These are phyloP conservation scores for Fusarium ambrosium DNA, from an alignment of 2,329 filamentous ascomycete genomes.

Conservation along the genomic window DNA sequence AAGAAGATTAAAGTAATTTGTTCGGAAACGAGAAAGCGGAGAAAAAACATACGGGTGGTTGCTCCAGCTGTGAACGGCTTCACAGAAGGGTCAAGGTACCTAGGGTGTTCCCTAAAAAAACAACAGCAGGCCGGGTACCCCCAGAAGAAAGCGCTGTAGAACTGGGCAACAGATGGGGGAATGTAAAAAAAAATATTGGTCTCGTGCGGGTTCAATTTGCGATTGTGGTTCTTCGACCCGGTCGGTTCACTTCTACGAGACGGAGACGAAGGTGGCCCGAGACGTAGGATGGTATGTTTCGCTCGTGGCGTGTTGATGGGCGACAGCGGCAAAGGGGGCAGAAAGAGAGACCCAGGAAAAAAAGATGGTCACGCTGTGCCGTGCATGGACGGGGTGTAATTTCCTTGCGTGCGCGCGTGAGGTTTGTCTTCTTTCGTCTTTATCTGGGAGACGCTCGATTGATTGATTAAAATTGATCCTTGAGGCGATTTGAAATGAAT, in stretches of 20 bases:
- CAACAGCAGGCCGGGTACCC: neutral
- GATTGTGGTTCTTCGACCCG: constrained; percentile 10
- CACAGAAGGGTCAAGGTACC: neutral
- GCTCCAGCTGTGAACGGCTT: constrained; percentile 6
- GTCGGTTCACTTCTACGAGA: constrained; percentile 24
- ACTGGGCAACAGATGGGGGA: neutral
- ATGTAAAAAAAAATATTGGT: constrained; percentile 11
- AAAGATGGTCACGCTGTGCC: constrained; percentile 34
- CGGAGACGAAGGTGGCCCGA: constrained; percentile 2
- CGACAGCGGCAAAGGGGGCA: neutral
- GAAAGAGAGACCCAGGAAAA: neutral
- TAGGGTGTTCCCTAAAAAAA: neutral
- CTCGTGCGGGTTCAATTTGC: constrained; percentile 24
- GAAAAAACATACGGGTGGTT: neutral
- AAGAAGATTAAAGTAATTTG: neutral
- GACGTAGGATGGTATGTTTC: constrained; percentile 27
- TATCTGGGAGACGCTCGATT: neutral
- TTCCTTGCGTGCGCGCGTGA: constrained; percentile 22
- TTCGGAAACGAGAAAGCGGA: constrained; percentile 8
- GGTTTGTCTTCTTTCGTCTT: constrained; percentile 6
- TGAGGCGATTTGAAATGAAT: constrained; percentile 11
- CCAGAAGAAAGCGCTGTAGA: neutral
- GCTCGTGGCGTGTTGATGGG: constrained; percentile 34
- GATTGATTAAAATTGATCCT: neutral
- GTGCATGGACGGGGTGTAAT: constrained; percentile 38